Evolutionary conservation across 805 yeast genomes (phyloP).

Genomic region (Candida pseudofarinosa): DNA sequence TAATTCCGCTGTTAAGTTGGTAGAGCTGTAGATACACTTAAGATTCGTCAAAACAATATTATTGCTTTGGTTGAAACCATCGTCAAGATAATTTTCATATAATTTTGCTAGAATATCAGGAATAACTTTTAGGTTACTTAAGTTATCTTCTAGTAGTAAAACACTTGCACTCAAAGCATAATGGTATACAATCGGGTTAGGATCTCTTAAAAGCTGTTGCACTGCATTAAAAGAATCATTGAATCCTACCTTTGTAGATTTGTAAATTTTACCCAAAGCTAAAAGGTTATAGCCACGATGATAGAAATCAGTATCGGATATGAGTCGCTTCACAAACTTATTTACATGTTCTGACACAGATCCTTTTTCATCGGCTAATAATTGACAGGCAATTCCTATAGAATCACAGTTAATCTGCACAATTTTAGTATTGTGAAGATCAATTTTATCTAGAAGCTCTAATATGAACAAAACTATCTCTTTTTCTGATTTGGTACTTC

Average conservation of each 20-base stretch:
- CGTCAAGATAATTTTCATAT: slow-evolving; percentile 29
- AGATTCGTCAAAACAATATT: slow-evolving; percentile 31
- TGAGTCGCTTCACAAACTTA: slow-evolving; percentile 53
- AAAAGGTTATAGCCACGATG: slow-evolving; percentile 45
- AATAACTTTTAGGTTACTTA: slow-evolving; percentile 42
- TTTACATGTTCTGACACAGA: slow-evolving; percentile 17
- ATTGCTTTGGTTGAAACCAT: slow-evolving; percentile 33
- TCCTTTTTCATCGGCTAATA: slow-evolving; percentile 20
- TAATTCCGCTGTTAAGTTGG: slow-evolving; percentile 19
- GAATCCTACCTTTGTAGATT: slow-evolving; percentile 25
- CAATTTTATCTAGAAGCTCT: slow-evolving; percentile 47
- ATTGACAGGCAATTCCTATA: slow-evolving; percentile 45
- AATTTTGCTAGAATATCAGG: slow-evolving; percentile 33
- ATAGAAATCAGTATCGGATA: slow-evolving; percentile 60
- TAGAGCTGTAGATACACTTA: slow-evolving; percentile 27
- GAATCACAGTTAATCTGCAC: slow-evolving; percentile 51
- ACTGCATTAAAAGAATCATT: slow-evolving; percentile 51
- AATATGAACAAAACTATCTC: slow-evolving; percentile 41
- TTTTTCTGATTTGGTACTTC: slow-evolving; percentile 18
- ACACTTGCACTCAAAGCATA: slow-evolving; percentile 64
- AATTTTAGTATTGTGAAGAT: slow-evolving; percentile 35
- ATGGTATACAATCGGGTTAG: slow-evolving; percentile 79
- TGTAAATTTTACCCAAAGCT: slow-evolving; percentile 27
- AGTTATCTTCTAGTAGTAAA: slow-evolving; percentile 52
- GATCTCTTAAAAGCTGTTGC: slow-evolving; percentile 62